Evolutionary conservation across 1,139 yeast species (phyloP).

Genomic region (Geotrichum histeridarum): DNA sequence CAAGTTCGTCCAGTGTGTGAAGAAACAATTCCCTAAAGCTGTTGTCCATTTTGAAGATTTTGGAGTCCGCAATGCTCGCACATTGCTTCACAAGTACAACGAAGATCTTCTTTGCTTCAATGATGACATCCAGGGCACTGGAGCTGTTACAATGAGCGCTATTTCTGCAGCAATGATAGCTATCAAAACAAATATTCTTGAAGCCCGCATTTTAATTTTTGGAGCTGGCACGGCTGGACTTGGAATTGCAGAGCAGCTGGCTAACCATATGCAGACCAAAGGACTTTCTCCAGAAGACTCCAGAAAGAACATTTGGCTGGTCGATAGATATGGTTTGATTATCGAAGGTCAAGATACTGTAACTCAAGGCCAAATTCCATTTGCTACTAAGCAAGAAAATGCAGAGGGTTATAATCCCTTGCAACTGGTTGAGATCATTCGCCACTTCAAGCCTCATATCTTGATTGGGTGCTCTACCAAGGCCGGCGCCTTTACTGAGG

Average conservation of each 20-base stretch:
- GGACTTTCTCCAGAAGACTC: slow-evolving; percentile 76
- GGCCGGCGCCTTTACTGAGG: slow-evolving; percentile 90
- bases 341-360: slow-evolving; percentile 45
- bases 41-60: slow-evolving; percentile 95
- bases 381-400: slow-evolving; percentile 61
- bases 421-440: slow-evolving; percentile 62
- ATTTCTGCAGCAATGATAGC: slow-evolving; percentile 80
- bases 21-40: slow-evolving; percentile 78
- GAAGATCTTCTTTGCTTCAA: slow-evolving; percentile 80
- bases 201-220: slow-evolving; percentile 65
- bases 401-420: slow-evolving; percentile 59
- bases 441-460: slow-evolving; percentile 76
- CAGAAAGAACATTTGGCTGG: slow-evolving; percentile 59
- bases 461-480: slow-evolving; percentile 93
- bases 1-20: slow-evolving; percentile 64
- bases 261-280: slow-evolving; percentile 75
- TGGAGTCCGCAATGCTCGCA: slow-evolving; percentile 85
- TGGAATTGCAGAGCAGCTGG: slow-evolving; percentile 92
- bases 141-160: slow-evolving; percentile 97
- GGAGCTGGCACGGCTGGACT: slow-evolving; percentile 98
- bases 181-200: slow-evolving; percentile 60
- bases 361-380: slow-evolving; percentile 57
- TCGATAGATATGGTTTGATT: slow-evolving; percentile 83
- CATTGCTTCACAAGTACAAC: slow-evolving; percentile 70
- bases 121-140: slow-evolving; percentile 98